Evolutionary conservation across 345 rosid genomes (phyloP), one percentile per base, ranked within the genome.

Genomic region (Gossypium bickii): DNA sequence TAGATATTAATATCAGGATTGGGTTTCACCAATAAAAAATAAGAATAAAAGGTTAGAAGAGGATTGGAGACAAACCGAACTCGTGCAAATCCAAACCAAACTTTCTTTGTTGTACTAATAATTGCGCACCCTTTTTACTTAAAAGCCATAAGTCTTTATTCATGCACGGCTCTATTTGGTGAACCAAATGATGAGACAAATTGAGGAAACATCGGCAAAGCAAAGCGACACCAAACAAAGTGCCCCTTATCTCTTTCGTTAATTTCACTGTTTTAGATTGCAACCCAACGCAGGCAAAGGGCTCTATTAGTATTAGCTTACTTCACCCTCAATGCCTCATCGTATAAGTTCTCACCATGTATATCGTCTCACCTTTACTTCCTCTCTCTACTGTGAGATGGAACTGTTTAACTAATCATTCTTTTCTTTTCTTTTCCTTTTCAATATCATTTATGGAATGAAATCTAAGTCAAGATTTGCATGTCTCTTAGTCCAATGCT

Each of bases 171-270:
- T 22, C 56, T 8, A 58, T 44, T 56, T 72, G 56, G 75, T 72
- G 75, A 43, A 53, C 62, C 63, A 71, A 20, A 58, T 58, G 75
- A 56, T 72, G 67, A 57, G 75, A 72, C 65, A 72, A 45, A 38
- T 72, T 59, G 43, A 58, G 65, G 20, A 59, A 72, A 72, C 61
- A 70, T 70, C 73, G 73, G 73, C 61, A 24, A 59, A 72, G 47
- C 8, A 13, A 38, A 43, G 22, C 0, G 44, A 13, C 12, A 22
- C 25, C 12, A 22, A 13, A n/a, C 9, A 4, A 29, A 70, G 60
- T 70, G 60, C 73, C 47, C 73, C 47, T 17, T 27, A 27, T 70
- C 60, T 51, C 73, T 52, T 25, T 9, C 2, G 17, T 52, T 58
- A 12, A 58, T 70, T 20, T 22, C 53, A 45, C 53, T 22, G 69